Evolutionary conservation across 2,329 filamentous ascomycete genomes (phyloP), one percentile per base, ranked within the genome.

Genomic region (Ciborinia camelliae): DNA sequence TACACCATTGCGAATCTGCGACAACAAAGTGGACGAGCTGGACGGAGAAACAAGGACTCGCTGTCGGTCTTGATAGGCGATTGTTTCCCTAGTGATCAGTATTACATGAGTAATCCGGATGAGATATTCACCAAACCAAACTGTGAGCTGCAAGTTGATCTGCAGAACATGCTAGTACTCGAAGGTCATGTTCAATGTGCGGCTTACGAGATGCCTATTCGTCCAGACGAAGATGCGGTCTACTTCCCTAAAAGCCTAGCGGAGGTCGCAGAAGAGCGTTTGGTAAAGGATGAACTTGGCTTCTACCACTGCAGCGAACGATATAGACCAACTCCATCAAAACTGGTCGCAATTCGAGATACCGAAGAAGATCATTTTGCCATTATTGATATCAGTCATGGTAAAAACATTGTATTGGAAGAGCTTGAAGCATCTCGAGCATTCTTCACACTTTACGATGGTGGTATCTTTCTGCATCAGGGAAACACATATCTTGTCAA

Each of bases 171-270:
- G 80, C 85, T 98, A 4, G 89, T 97, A 7, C 81, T 95, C 0
- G 95, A 98, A 79, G 94, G 93, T 0, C 95, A 99, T 73, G 82
- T 99, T 8, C 95, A 99, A 76, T 99, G 95, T 73, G 95, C 95
- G 0, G 95, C 95, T 2, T 90, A 91, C 72, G 95, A 99, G 74
- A 93, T 97, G 88, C 94, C 95, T 0, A 91, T 99, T 65, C 84
- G 85, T n/a, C 85, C 91, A 0, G 83, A 84, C 30, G 85, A 90
- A 68, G 95, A 99, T 75, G 79, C 79, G 2, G 74, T 80, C 26
- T 99, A 96, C 75, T 97, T 99, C 74, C 91, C 92, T 3, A 79
- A 85, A 14, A 86, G 90, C 64, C 81, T 98, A 2, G 77, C 81
- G 0, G 83, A 86, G 51, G 85, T 97, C 28, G 91, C 91, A 58